Evolutionary conservation across 2,329 filamentous ascomycete genomes (phyloP).

Genomic region (Myriangium duriaei): DNA sequence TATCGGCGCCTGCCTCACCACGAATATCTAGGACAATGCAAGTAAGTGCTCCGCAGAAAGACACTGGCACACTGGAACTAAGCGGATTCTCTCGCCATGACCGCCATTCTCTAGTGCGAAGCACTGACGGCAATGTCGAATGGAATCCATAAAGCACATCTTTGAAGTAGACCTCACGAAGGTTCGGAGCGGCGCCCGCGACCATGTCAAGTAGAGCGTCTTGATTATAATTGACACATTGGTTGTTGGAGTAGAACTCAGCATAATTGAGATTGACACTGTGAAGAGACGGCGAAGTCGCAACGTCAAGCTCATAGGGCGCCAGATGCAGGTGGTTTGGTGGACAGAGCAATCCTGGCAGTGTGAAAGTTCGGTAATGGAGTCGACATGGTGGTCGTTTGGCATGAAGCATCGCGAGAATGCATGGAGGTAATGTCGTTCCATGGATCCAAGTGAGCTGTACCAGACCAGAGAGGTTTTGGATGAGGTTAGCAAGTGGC

Average conservation of each 20-base stretch:
- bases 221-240: neutral
- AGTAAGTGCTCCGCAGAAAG: neutral
- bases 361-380: neutral
- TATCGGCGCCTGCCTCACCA: neutral
- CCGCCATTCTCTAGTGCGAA: neutral
- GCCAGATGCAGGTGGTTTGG: neutral
- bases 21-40: neutral
- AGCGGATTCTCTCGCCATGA: no score
- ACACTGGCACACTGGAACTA: no score
- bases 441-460: neutral
- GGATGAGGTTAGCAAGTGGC: neutral
- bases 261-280: neutral
- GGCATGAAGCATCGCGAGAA: neutral
- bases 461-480: neutral
- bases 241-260: no score
- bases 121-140: neutral
- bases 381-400: no score
- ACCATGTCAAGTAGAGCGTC: neutral
- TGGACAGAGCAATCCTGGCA: neutral
- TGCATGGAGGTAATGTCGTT: neutral
- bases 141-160: neutral
- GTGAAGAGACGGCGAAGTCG: neutral
- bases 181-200: neutral
- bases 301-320: neutral
- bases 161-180: neutral